Evolutionary conservation across 345 rosid species (phyloP).

Genomic region (Pugionium dolabratum): DNA sequence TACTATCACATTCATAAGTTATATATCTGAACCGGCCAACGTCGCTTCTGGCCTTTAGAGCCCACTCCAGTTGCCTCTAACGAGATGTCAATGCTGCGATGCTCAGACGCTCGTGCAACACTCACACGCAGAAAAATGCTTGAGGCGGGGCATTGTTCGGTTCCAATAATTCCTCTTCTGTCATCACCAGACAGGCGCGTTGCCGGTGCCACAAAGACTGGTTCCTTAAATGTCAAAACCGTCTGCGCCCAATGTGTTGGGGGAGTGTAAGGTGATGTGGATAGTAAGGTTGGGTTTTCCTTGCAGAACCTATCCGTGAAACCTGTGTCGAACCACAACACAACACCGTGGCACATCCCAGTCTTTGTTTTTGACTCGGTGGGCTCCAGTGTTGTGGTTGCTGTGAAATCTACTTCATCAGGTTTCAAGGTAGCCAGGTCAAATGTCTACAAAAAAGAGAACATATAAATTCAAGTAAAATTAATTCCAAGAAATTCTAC

Average conservation of each 20-base stretch:
- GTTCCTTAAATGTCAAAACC: constrained; percentile 73
- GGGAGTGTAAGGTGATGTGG: constrained; percentile 82
- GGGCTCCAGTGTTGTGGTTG: constrained; percentile 43
- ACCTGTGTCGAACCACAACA: constrained; percentile 91
- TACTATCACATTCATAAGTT: constrained; percentile 48
- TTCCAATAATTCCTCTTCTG: constrained; percentile 51
- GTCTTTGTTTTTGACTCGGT: constrained; percentile 28
- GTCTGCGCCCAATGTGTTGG: constrained; percentile 96
- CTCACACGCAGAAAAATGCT: constrained; percentile 71
- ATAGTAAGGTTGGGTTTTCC: constrained; percentile 68
- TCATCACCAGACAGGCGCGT: constrained; percentile 33
- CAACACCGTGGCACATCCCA: constrained; percentile 67
- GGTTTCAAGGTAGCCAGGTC: constrained; percentile 83
- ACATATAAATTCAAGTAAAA: background rate
- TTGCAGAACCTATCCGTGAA: constrained; percentile 87
- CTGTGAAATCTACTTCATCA: constrained; percentile 91
- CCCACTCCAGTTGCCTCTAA: constrained; percentile 61
- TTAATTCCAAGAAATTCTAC: background rate
- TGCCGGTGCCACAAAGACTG: constrained; percentile 68
- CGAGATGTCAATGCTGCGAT: constrained; percentile 86
- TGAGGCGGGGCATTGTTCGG: constrained; percentile 57
- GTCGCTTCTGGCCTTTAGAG: constrained; percentile 53
- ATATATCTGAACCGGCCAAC: constrained; percentile 79
- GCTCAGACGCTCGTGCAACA: constrained; percentile 70
- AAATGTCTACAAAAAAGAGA: constrained; percentile 55